Conservation (phyloP, 345 rosid species). For the Litchi chinensis region DNA sequence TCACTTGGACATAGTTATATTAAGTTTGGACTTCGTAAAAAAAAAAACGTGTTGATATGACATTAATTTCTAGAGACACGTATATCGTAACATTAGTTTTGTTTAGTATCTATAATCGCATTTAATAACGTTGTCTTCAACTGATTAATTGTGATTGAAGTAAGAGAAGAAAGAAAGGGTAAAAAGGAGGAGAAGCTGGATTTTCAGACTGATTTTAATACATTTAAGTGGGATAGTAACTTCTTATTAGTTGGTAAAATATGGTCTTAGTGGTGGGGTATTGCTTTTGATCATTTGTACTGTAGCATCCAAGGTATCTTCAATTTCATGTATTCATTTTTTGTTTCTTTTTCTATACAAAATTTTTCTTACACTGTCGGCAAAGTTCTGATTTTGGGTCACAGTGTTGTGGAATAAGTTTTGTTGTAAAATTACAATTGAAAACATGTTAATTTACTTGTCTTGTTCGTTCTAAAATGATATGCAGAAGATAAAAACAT, state of each 20-base stretch:
- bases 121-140: neutral
- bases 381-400: neutral
- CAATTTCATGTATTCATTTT: constrained; percentile 6
- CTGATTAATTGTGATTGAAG: neutral
- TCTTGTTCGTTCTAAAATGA: too few species aligned
- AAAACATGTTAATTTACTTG: too few species aligned
- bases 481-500: too few species aligned
- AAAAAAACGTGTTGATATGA: neutral
- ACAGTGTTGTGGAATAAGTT: too few species aligned
- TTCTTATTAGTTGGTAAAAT: constrained; percentile 11
- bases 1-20: too few species aligned
- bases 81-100: neutral
- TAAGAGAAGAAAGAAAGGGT: neutral
- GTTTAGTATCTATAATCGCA: neutral
- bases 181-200: neutral
- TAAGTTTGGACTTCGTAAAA: too few species aligned
- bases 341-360: neutral
- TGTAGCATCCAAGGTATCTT: constrained; percentile 8
- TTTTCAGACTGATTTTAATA: neutral
- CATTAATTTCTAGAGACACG: neutral
- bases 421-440: too few species aligned
- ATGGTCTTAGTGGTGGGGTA: constrained; percentile 17
- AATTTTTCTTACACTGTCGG: neutral
- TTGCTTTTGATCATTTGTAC: neutral
- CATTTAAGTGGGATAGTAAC: constrained; percentile 3